These are phyloP conservation scores for Myrmaecium sp. DNA, from an alignment of 2,329 filamentous ascomycete genomes.

Conservation along the genomic window DNA sequence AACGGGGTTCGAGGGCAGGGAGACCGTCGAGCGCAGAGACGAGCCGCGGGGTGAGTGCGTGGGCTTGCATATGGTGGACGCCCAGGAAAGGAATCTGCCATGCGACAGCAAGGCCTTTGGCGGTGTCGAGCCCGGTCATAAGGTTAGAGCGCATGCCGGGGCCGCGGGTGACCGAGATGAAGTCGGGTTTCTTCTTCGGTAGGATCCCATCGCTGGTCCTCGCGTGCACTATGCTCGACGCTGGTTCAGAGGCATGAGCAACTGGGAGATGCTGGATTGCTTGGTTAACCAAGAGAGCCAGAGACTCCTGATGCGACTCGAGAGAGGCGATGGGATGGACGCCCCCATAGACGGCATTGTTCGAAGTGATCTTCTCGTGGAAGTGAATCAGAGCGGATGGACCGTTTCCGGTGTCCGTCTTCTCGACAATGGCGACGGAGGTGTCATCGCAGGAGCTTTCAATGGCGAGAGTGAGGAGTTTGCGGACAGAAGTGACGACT, in stretches of 20 bases:
- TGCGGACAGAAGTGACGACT: slow-evolving; percentile 7
- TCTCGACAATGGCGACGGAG: slow-evolving; percentile 63
- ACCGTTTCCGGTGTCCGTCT: slow-evolving; percentile 9
- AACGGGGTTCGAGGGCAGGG: slow-evolving; percentile 31
- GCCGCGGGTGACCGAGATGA: slow-evolving; percentile 77
- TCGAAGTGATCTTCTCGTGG: slow-evolving; percentile 65
- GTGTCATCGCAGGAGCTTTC: slow-evolving; percentile 89
- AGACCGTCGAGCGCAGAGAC: slow-evolving; percentile 32
- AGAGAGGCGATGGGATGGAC: slow-evolving; percentile 66
- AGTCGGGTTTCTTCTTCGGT: slow-evolving; percentile 67
- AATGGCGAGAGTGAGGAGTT: slow-evolving; percentile 45
- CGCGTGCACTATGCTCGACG: too few relatives aligned
- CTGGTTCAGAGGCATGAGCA: too few relatives aligned
- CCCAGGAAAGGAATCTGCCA: slow-evolving; percentile 72
- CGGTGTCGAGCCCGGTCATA: slow-evolving; percentile 60
- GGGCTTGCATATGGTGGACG: slow-evolving; percentile 89
- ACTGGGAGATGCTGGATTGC: slow-evolving; percentile 41
- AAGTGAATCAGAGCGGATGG: slow-evolving; percentile 47
- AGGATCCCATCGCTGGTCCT: too few relatives aligned
- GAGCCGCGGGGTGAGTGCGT: slow-evolving; percentile 74
- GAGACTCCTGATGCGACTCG: slow-evolving; percentile 53
- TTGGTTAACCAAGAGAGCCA: slow-evolving; percentile 50
- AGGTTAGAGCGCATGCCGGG: slow-evolving; percentile 77
- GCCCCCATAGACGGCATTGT: slow-evolving; percentile 58
- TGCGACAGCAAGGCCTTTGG: slow-evolving; percentile 72